Evolutionary conservation across 345 rosid genomes (phyloP), one percentile per base, ranked within the genome.

Genomic region (Viola odorata): DNA sequence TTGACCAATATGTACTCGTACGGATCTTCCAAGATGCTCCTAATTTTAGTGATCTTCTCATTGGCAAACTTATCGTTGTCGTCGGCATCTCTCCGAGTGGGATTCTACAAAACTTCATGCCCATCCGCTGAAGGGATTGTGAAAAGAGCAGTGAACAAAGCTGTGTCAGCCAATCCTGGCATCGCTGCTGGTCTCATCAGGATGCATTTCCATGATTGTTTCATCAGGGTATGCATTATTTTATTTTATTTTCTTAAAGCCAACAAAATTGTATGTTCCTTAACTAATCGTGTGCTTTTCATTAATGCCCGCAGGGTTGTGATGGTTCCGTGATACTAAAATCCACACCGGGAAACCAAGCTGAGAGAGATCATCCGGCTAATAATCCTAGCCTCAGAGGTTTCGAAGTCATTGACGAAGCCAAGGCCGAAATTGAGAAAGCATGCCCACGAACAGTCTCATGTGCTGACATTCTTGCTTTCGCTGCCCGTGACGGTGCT

Each of bases 141-240:
- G 23, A 45, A 45, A 47, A 53, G 57, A 8, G 69, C 58, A 0
- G 72, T 72, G 7, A 36, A 12, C 47, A 63, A 41, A 47, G 77
- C 58, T 17, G 67, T 61, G 6, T 41, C 59, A 10, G 48, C 15
- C 37, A 50, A 72, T 57, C 67, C 67, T 0, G 53, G 70, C 17
- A 48, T 50, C 1, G 66, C 53, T 4, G 67, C 63, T 6, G 75
- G 71, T 5, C 50, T 66, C 41, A 36, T 72, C 8, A 48, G 75
- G 63, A 55, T 61, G 71, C 67, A 61, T 23, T 45, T 72, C 71
- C 75, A 72, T 41, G 71, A 71, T 44, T 65, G 75, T 48, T 71
- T 71, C 45, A 62, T 71, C 41, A 66, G 75, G 70, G 53, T 50
- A 50, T 17, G 51, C 7, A n/a, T n/a, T n/a, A n/a, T n/a, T n/a